These are phyloP conservation scores for Vitis labrusca DNA, from an alignment of 164 flowering plant species.

Conservation along the genomic window DNA sequence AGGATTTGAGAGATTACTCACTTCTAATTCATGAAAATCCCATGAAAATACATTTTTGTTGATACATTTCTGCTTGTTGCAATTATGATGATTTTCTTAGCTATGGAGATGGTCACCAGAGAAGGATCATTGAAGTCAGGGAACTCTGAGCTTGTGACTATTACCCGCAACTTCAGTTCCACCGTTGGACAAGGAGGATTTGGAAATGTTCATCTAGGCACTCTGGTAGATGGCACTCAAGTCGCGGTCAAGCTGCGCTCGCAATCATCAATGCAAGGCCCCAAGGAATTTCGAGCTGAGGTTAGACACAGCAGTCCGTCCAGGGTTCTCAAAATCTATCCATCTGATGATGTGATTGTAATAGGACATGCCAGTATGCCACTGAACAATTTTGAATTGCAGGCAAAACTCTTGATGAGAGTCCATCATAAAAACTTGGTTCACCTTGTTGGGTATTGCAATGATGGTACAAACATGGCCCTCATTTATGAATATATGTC, in stretches of 20 bases:
- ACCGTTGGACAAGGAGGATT: slow-evolving; percentile 30
- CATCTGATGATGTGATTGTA: too few relatives aligned
- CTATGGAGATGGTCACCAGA: too few relatives aligned
- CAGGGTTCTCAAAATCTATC: not conserved
- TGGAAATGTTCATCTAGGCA: slow-evolving; percentile 32
- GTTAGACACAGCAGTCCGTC: slow-evolving; percentile 1
- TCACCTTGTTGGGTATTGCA: slow-evolving; percentile 29
- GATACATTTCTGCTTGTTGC: too few relatives aligned
- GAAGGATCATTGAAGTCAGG: not conserved
- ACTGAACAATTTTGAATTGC: not conserved
- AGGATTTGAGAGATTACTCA: too few relatives aligned
- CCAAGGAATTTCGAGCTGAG: slow-evolving; percentile 28
- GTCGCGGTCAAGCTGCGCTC: slow-evolving; percentile 37
- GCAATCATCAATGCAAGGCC: slow-evolving; percentile 25
- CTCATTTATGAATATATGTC: slow-evolving; percentile 34
- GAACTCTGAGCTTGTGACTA: slow-evolving; percentile 13
- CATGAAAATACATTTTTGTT: too few relatives aligned
- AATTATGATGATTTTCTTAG: too few relatives aligned
- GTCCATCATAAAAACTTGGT: slow-evolving; percentile 33
- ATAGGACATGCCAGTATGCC: too few relatives aligned
- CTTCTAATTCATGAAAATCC: too few relatives aligned
- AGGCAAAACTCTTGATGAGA: slow-evolving; percentile 20
- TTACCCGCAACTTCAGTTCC: slow-evolving; percentile 15
- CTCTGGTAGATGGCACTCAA: slow-evolving; percentile 13
- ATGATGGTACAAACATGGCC: slow-evolving; percentile 17